Evolutionary conservation across 2,329 filamentous ascomycete genomes (phyloP), one percentile per base, ranked within the genome.

Genomic region (Blastomyces emzantsi): DNA sequence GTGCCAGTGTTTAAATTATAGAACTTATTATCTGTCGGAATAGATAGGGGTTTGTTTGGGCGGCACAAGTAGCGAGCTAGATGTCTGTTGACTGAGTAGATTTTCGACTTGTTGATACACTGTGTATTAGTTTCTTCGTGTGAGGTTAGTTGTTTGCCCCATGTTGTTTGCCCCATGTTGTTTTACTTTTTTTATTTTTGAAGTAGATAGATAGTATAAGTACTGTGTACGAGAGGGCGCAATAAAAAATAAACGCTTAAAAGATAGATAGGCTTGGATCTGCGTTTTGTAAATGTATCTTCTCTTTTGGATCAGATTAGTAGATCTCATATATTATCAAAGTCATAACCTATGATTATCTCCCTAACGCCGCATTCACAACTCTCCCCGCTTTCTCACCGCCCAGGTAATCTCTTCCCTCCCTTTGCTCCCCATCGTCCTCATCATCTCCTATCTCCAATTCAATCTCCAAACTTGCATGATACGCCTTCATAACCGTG

Each of bases 401-500:
- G 60, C 78, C 76, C 22, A 79, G 65, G 67, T 79, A 79, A 62
- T 77, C 76, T 33, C 73, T 71, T 30, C 76, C 75, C 65, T 78
- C 75, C 17, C 71, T 68, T 33, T 65, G 67, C 3, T 39, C 25
- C 49, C 70, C 67, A 30, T 57, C 65, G 8, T 74, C 72, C 0
- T 76, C 76, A 54, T 77, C 73, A 57, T 76, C 76, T 2, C 74
- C 74, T 36, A 75, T 67, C 64, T 78, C 76, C 63, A 79, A 65
- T 62, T 79, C 78, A 55, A 93, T 80, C 70, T 95, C 90, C 1
- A 96, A 80, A 39, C 90, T 90, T 66, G 89, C 89, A 62, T 89
- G 85, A 73, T 97, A 99, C 0, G 89, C 91, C 70, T 82, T 86
- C 70, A 86, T 88, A 28, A 97, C 89, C 74, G 87, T 92, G 54